Evolutionary conservation across 2,329 filamentous ascomycete species (phyloP).

Genomic region (Monosporascus sp.): DNA sequence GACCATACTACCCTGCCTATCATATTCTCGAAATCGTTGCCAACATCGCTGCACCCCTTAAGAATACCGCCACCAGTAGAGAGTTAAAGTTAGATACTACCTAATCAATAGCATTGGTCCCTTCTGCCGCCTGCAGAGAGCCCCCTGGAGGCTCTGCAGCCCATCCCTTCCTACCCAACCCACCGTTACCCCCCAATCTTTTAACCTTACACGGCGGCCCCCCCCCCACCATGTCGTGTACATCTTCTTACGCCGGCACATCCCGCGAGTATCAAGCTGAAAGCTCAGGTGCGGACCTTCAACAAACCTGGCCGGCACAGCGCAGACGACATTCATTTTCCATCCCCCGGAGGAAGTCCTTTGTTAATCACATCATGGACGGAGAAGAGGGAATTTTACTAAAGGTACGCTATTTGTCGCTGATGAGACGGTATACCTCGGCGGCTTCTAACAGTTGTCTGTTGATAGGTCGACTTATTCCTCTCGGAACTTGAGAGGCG

Average conservation of each 20-base stretch:
- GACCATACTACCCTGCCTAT: background rate
- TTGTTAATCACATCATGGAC: constrained; percentile 57
- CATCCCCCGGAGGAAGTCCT: constrained; percentile 48
- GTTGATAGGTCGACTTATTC: constrained; percentile 65
- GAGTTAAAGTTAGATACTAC: background rate
- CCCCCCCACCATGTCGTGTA: constrained; percentile 24
- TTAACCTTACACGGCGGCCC: background rate
- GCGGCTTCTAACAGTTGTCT: constrained; percentile 4
- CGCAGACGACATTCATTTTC: constrained; percentile 54
- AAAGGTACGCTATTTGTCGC: constrained; percentile 36
- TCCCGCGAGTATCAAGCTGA: constrained; percentile 29
- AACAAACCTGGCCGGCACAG: constrained; percentile 27
- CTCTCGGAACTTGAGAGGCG: constrained; percentile 81
- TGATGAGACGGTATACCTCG: background rate
- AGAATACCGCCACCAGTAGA: background rate
- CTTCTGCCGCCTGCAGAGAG: background rate
- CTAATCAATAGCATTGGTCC: background rate
- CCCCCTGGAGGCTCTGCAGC: background rate
- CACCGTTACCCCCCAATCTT: background rate
- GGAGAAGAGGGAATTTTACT: constrained; percentile 57
- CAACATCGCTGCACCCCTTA: background rate
- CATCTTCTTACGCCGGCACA: constrained; percentile 22
- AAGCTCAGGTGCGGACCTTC: constrained; percentile 36
- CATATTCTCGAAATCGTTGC: background rate
- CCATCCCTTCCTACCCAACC: background rate